phyloP scores from a whole-genome alignment of 2,329 filamentous ascomycete species.

The Epicoccum sorghinum region DNA sequence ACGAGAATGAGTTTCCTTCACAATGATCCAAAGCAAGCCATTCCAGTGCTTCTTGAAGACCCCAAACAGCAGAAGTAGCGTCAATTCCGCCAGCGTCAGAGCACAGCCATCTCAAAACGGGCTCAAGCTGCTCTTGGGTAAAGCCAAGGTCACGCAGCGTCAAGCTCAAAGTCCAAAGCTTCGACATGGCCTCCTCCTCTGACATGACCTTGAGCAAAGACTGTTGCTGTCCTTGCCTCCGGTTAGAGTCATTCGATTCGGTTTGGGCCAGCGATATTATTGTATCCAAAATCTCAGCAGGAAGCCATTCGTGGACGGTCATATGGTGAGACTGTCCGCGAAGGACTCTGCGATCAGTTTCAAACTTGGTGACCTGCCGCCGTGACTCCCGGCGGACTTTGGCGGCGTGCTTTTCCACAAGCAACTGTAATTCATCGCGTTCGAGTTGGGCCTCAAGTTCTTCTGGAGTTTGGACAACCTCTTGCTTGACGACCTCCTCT shows the following conservation, averaged over 20 bases:
- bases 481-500: constrained; percentile 28
- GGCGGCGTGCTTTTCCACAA: constrained; percentile 81
- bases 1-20: constrained; percentile 72
- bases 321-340: constrained; percentile 77
- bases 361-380: constrained; percentile 76
- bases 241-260: constrained; percentile 63
- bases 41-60: constrained; percentile 84
- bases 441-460: constrained; percentile 90
- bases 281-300: constrained; percentile 76
- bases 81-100: constrained; percentile 52
- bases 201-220: constrained; percentile 53
- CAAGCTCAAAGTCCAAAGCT: constrained; percentile 83
- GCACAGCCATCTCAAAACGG: constrained; percentile 44
- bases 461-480: constrained; percentile 71
- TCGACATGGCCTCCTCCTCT: constrained; percentile 79
- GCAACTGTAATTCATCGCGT: constrained; percentile 83
- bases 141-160: constrained; percentile 74
- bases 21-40: constrained; percentile 84
- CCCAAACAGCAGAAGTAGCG: constrained; percentile 71
- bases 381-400: constrained; percentile 81
- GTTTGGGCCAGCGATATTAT: constrained; percentile 75
- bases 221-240: constrained; percentile 48
- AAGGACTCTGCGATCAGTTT: constrained; percentile 84
- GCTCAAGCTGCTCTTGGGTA: constrained; percentile 47
- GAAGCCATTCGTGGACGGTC: constrained; percentile 78